Percentiles rank a stretch among this genome's conserved stretches.
These are phyloP conservation scores for Exophiala sp. DNA, from an alignment of 2,329 filamentous ascomycete species.

Conservation along the genomic window DNA sequence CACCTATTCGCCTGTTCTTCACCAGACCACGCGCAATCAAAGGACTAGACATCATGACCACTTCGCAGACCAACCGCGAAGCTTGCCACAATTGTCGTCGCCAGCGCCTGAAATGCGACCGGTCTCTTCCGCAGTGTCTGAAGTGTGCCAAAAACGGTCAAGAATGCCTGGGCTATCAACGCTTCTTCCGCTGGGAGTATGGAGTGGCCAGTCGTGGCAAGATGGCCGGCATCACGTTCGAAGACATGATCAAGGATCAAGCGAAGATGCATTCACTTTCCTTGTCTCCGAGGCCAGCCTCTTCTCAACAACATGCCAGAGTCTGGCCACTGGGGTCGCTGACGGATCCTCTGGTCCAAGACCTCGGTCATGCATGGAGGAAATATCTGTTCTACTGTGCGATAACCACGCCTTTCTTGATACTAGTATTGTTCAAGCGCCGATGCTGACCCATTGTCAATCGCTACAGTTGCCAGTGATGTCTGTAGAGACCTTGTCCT, in stretches of 20 bases:
- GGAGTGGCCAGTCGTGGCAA: constrained; percentile 44
- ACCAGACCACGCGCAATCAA: too few relatives aligned
- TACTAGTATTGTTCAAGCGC: background rate
- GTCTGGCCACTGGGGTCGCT: constrained; percentile 14
- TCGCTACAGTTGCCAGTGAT: constrained; percentile 24
- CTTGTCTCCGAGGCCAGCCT: background rate
- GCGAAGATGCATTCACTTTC: background rate
- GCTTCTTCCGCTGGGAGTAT: constrained; percentile 42
- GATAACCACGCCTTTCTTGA: background rate
- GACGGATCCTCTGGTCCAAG: constrained; percentile 37
- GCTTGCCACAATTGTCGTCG: constrained; percentile 43
- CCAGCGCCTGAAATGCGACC: constrained; percentile 43
- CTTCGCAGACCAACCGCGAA: too few relatives aligned
- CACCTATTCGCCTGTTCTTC: too few relatives aligned
- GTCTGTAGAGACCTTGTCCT: constrained; percentile 46
- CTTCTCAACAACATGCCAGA: background rate
- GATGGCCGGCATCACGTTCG: constrained; percentile 53
- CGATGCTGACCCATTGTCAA: background rate
- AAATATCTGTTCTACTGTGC: background rate
- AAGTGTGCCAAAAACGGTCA: constrained; percentile 43
- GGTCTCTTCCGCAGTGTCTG: constrained; percentile 40
- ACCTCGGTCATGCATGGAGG: constrained; percentile 33
- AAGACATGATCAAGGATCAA: constrained; percentile 33
- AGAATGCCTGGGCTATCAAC: constrained; percentile 43
- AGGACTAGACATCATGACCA: too few relatives aligned